Base-by-base conservation (phyloP, 768 basidiomycete genomes). In the Termitomyces sp. region DNA sequence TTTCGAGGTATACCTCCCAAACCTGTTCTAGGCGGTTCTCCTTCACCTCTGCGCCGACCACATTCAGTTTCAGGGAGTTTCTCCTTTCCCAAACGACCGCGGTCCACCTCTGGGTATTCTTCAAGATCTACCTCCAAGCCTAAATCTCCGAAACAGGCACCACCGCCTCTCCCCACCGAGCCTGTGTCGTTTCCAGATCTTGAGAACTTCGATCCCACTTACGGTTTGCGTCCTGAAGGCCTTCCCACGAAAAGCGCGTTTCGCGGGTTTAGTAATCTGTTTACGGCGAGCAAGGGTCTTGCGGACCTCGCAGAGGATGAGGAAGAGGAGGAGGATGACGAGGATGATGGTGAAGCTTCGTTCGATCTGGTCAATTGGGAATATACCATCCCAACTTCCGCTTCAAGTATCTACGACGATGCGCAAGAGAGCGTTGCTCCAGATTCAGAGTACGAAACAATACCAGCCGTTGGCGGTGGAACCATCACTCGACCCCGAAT, bases 131-230 rank as follows among this genome's bases (percentile, higher is more conserved):
- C 58, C 39, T 36, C 58, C 35, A 68, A 63, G 54, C 62, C 65
- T 18, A 60, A 61, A 35, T 47, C 56, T 27, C 57, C 53, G 3
- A 52, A 54, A 42, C 41, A 32, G 5, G n/a, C 35, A 16, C 18
- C 67, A 20, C 65, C 68, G 0, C 63, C 64, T 9, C 69, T 68
- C 53, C 54, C 54, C 40, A 40, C 53, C 31, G 74, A 75, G 47
- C 63, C 60, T 29, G 51, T 52, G 36, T 64, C 73, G 50, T 66
- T 70, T 52, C 69, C 73, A 5, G 76, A 77, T 23, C 65, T 94
- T 31, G 94, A 97, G 71, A 86, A 90, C 57, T 97, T 91, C 68
- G 96, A 98, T 64, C 96, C 94, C 0, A 98, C 96, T 0, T 98
- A 99, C 65, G 96, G 96, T 15, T 75, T 98, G 12, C 87, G 96